Percentiles rank a stretch among this genome's conserved stretches.
Conservation (phyloP, 768 basidiomycete species). For the Boletus speciosus region DNA sequence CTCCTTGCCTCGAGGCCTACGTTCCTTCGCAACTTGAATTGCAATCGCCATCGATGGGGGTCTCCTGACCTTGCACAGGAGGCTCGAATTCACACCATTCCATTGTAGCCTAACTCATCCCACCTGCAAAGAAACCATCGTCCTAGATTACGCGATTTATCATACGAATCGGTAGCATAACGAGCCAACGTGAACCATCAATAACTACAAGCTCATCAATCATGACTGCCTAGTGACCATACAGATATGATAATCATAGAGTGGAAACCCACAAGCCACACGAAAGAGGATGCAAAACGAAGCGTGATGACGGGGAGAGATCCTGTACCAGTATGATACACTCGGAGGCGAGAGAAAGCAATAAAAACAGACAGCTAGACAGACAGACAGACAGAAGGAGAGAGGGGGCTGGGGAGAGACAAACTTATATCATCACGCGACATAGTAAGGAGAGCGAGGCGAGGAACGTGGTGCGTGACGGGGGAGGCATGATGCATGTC, state of each 20-base stretch:
- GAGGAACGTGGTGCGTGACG: not conserved
- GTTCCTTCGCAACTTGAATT: not conserved
- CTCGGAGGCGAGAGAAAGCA: not conserved
- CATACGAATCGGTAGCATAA: slow-evolving; percentile 4
- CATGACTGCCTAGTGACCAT: not conserved
- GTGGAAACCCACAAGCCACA: not conserved
- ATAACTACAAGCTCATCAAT: not conserved
- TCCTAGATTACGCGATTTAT: slow-evolving; percentile 14
- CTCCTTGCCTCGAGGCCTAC: slow-evolving; percentile 14
- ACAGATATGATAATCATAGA: not conserved
- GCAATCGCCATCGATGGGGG: not conserved
- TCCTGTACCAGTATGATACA: not conserved
- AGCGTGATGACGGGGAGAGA: not conserved
- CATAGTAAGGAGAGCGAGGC: not conserved
- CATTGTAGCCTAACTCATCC: not conserved
- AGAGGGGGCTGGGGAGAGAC: not conserved
- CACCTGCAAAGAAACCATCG: not conserved
- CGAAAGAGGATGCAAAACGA: not conserved
- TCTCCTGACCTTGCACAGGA: not conserved
- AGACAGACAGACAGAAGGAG: not conserved
- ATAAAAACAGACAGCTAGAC: not conserved
- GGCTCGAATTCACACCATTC: not conserved
- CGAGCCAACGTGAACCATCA: not conserved
- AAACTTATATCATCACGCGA: not conserved
- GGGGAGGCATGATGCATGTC: not conserved